Percentiles rank a stretch among this genome's conserved stretches.
Evolutionary conservation across 2,329 filamentous ascomycete species (phyloP).

Genomic region (Sporothrix sp.): DNA sequence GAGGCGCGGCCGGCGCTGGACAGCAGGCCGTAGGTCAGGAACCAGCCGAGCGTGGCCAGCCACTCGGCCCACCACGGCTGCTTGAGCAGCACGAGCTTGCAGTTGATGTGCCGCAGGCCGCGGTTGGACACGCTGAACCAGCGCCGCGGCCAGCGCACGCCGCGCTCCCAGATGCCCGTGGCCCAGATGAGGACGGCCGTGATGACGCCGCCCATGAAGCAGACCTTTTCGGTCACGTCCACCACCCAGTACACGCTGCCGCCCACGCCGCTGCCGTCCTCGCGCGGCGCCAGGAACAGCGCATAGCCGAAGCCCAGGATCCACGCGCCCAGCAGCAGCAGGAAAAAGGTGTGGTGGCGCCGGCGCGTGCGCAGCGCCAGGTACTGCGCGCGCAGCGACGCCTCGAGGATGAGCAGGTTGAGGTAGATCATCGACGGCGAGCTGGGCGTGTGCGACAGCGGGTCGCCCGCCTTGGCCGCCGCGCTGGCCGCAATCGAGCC

Average conservation of each 20-base stretch:
- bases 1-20: conserved; percentile 54
- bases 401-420: conserved; percentile 93
- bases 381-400: conserved; percentile 85
- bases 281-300: conserved; percentile 88
- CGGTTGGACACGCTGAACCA: conserved; percentile 88
- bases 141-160: conserved; percentile 83
- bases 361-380: conserved; percentile 79
- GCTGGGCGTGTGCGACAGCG: conserved; percentile 72
- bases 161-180: conserved; percentile 92
- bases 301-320: conserved; percentile 77
- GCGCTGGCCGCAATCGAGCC: conserved; percentile 33
- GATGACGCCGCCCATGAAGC: conserved; percentile 81
- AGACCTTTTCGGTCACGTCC: conserved; percentile 81
- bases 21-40: conserved; percentile 66
- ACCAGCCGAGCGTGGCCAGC: conserved; percentile 61
- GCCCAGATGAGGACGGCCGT: conserved; percentile 84
- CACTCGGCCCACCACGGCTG: conserved; percentile 74
- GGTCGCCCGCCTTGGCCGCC: conserved; percentile 49
- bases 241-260: conserved; percentile 95
- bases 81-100: conserved; percentile 85
- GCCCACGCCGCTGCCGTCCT: conserved; percentile 83
- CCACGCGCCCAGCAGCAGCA: conserved; percentile 72
- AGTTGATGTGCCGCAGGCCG: conserved; percentile 84
- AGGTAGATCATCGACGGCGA: conserved; percentile 95
- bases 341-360: conserved; percentile 87